phyloP scores from a whole-genome alignment of 805 yeast genomes.

The Jamesozyma gamospora region DNA sequence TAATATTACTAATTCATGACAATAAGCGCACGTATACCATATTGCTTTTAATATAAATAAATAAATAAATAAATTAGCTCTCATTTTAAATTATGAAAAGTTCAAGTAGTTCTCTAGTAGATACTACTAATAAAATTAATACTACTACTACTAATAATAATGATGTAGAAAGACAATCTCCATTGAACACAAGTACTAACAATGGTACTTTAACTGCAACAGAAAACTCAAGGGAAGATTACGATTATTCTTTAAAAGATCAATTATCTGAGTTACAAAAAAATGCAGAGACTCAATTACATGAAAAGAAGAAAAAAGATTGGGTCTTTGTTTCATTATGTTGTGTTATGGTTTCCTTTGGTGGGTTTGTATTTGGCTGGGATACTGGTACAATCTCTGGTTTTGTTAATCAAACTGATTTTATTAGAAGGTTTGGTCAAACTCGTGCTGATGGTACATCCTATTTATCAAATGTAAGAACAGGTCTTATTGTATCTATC shows the following conservation, averaged over 20 bases:
- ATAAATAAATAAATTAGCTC: no score
- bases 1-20: no score
- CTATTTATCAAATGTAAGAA: conserved; percentile 21
- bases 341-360: conserved; percentile 50
- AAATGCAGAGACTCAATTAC: conserved; percentile 5
- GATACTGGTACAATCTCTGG: conserved; percentile 78
- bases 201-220: conserved; percentile 84
- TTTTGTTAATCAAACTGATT: conserved; percentile 40
- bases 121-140: no score
- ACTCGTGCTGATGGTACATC: conserved; percentile 12
- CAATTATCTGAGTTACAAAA: conserved; percentile 1
- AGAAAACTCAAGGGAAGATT: conserved; percentile 89
- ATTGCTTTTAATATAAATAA: no score
- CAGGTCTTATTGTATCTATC: conserved; percentile 31
- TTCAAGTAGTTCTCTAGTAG: no score
- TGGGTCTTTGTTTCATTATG: conserved; percentile 22
- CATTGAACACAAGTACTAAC: conserved; percentile 47
- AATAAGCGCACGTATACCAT: no score
- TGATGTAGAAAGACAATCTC: no score
- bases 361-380: conserved; percentile 73
- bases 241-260: neutral
- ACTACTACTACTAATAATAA: no score
- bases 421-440: conserved; percentile 20
- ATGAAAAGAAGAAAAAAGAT: conserved; percentile 22
- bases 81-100: no score